Base-by-base conservation (phyloP, 2,329 filamentous ascomycete species). In the Alternaria viburni region DNA sequence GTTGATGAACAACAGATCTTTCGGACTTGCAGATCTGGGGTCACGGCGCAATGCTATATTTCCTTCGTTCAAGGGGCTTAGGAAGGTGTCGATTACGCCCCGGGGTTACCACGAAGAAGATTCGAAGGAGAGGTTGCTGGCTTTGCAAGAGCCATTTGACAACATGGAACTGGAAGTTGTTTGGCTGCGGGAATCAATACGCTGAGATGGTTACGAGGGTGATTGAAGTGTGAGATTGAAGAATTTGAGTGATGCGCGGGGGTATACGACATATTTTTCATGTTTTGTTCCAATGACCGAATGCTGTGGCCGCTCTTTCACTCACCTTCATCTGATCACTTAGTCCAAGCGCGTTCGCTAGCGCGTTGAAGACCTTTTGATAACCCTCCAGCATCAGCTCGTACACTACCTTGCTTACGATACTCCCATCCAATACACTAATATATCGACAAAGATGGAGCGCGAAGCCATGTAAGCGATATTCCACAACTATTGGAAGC, bases 381-480 rank as follows among this genome's bases (percentile, higher is more conserved):
- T n/a, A n/a, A n/a, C n/a, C n/a, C n/a, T n/a, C n/a, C n/a, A n/a
- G n/a, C n/a, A n/a, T n/a, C n/a, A n/a, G n/a, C n/a, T n/a, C n/a
- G n/a, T n/a, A n/a, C n/a, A n/a, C n/a, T n/a, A n/a, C n/a, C n/a
- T n/a, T n/a, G n/a, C 13, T 36, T 8, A 36, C 30, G 0, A 1
- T 5, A 36, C 13, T n/a, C 32, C 0, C 32, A n/a, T 10, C 2
- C 2, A 36, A 0, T 36, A 36, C 0, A 36, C 15, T n/a, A 7
- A n/a, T 0, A 0, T 0, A 5, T 5, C 8, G 0, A n/a, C 0
- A 3, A 5, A 15, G 0, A 36, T 36, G 32, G 32, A 36, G 0
- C 15, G 32, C 15, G 32, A 36, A 3, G 15, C 32, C 32, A 36
- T 36, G 32, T 36, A n/a, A 43, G 41, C n/a, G 4, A 17, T 17